Conservation (phyloP, 78 protist genomes). For the Tieghemostelium lacteum region DNA sequence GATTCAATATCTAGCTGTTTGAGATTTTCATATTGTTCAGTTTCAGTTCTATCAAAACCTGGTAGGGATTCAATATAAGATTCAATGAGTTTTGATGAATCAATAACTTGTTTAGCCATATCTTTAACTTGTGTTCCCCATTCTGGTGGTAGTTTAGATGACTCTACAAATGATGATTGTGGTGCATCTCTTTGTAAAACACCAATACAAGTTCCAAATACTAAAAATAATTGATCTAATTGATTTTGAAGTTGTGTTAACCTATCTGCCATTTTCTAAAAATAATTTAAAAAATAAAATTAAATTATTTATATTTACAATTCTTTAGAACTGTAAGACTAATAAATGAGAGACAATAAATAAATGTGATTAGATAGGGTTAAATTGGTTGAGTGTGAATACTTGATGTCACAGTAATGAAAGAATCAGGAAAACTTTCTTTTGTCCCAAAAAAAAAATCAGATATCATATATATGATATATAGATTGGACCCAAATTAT, state of each 20-base stretch:
- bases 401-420: too few relatives aligned
- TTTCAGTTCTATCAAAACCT: conserved; percentile 50
- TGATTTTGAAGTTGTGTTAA: conserved; percentile 66
- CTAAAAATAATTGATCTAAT: conserved; percentile 42
- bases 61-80: conserved; percentile 62
- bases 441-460: too few relatives aligned
- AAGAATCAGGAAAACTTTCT: too few relatives aligned
- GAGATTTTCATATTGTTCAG: conserved; percentile 46
- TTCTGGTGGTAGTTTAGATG: not conserved
- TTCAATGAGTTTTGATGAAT: conserved; percentile 61
- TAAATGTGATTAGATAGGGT: too few relatives aligned
- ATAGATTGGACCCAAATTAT: too few relatives aligned
- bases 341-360: too few relatives aligned
- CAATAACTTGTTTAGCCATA: conserved; percentile 67
- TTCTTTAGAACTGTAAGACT: too few relatives aligned
- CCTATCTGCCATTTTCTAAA: conserved; percentile 15
- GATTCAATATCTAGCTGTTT: conserved; percentile 26
- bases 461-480: too few relatives aligned
- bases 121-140: conserved; percentile 13
- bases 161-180: conserved; percentile 8
- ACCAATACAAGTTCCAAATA: conserved; percentile 74
- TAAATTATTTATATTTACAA: too few relatives aligned
- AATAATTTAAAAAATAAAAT: too few relatives aligned
- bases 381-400: too few relatives aligned
- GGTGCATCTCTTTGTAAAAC: conserved; percentile 76